Conservation (phyloP, 306 rosid genomes). For the Prunus dulcis region DNA sequence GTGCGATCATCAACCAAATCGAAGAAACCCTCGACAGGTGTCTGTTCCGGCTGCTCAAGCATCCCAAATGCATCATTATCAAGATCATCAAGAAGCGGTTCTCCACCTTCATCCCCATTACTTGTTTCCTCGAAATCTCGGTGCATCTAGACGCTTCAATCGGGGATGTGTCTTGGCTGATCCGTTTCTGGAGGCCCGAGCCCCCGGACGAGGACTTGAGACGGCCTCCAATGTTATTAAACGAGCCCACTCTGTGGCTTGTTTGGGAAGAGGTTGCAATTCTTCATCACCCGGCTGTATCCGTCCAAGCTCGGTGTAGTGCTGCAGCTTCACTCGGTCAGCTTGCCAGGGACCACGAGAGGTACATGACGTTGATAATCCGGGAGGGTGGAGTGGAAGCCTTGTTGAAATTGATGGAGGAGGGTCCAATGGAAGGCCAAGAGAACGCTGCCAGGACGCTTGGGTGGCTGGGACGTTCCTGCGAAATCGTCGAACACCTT, state of each 20-base stretch:
- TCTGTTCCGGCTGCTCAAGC: too few relatives aligned
- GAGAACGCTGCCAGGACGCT: slow-evolving; percentile 54
- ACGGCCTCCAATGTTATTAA: fast-evolving
- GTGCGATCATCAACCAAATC: not conserved
- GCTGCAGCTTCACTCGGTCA: not conserved
- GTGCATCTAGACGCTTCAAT: not conserved
- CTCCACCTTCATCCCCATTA: not conserved
- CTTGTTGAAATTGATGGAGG: slow-evolving; percentile 53
- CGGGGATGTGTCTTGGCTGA: not conserved
- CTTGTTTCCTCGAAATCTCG: not conserved
- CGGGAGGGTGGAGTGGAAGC: slow-evolving; percentile 70
- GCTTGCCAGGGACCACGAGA: slow-evolving; percentile 22
- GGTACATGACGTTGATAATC: slow-evolving; percentile 52
- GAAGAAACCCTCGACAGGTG: not conserved
- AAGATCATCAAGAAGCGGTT: not conserved
- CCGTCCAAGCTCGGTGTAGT: not conserved
- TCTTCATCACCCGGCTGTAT: not conserved
- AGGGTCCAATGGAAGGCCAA: slow-evolving; percentile 59
- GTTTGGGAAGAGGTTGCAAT: not conserved
- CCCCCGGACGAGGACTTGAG: too few relatives aligned
- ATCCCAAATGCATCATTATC: not conserved
- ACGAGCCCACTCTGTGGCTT: not conserved
- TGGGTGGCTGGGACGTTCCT: too few relatives aligned
- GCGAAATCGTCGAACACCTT: too few relatives aligned
- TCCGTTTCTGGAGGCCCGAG: not conserved